phyloP scores from a whole-genome alignment of 2,329 filamentous ascomycete species.

The Coniochaeta sp. region DNA sequence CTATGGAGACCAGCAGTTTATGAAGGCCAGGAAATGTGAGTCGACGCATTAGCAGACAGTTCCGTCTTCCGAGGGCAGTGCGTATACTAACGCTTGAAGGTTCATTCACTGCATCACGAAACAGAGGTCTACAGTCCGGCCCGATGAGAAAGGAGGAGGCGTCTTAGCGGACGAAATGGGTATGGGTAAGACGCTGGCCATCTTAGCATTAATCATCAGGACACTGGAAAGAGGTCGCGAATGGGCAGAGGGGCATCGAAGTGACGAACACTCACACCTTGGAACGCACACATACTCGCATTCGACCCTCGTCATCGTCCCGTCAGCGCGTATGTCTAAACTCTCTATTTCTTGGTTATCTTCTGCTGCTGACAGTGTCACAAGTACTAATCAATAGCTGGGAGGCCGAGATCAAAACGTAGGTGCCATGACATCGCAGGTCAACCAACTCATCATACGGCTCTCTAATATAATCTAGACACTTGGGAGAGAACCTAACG shows the following conservation, averaged over 20 bases:
- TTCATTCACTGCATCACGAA: constrained; percentile 33
- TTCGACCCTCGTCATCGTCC: constrained; percentile 36
- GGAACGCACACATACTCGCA: constrained; percentile 16
- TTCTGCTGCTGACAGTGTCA: background rate
- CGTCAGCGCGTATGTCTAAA: constrained; percentile 27
- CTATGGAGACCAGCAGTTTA: constrained; percentile 22
- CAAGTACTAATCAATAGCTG: constrained; percentile 32
- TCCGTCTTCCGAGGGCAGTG: background rate
- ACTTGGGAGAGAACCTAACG: constrained; percentile 20
- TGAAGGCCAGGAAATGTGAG: constrained; percentile 14
- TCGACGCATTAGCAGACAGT: background rate
- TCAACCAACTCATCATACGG: background rate
- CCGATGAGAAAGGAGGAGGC: constrained; percentile 29
- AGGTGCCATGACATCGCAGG: constrained; percentile 3
- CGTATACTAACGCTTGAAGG: constrained; percentile 8
- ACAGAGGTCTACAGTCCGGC: constrained; percentile 16
- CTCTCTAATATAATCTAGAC: constrained; percentile 16
- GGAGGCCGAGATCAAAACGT: constrained; percentile 29
- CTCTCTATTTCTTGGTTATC: background rate
- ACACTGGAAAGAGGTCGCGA: constrained; percentile 26
- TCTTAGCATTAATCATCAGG: constrained; percentile 38
- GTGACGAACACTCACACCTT: constrained; percentile 3
- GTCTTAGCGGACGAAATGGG: constrained; percentile 57
- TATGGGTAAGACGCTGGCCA: constrained; percentile 48
- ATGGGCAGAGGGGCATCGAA: constrained; percentile 22